These are phyloP conservation scores for Penicillium nucicola DNA, from an alignment of 495 filamentous ascomycete genomes.

Conservation along the genomic window DNA sequence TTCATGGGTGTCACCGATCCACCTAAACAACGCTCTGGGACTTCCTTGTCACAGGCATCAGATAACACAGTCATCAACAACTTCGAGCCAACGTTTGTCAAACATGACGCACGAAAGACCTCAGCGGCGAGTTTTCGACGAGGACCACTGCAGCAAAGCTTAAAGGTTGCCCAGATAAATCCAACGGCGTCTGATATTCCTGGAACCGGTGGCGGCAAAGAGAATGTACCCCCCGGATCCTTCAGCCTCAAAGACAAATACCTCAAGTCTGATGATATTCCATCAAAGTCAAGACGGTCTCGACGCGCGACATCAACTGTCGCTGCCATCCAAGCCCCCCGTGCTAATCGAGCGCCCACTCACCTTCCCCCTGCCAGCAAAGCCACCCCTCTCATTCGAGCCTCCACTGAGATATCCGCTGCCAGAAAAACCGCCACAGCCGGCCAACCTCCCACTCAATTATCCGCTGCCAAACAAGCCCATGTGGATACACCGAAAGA, in stretches of 20 bases:
- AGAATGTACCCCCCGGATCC: slow-evolving; percentile 43
- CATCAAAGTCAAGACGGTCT: not conserved
- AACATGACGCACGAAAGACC: slow-evolving; percentile 28
- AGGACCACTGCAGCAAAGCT: slow-evolving; percentile 36
- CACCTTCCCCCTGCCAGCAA: too few species aligned
- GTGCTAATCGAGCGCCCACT: too few species aligned
- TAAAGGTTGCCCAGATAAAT: slow-evolving; percentile 30
- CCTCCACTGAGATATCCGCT: too few species aligned
- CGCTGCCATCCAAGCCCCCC: not conserved
- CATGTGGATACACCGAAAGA: not conserved
- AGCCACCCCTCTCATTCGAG: too few species aligned
- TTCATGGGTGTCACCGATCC: slow-evolving; percentile 44
- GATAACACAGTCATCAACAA: slow-evolving; percentile 23
- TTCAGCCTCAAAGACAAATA: slow-evolving; percentile 18
- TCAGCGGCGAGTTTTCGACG: slow-evolving; percentile 24
- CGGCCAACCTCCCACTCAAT: not conserved
- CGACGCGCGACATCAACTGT: not conserved
- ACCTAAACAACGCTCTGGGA: slow-evolving; percentile 17
- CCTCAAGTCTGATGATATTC: not conserved
- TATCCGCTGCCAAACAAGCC: not conserved
- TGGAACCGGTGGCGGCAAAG: slow-evolving; percentile 46
- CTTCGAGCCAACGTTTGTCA: slow-evolving; percentile 24
- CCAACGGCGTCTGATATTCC: slow-evolving; percentile 27
- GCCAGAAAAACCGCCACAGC: too few species aligned
- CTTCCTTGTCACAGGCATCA: not conserved